A percentile compares a stretch with the other conserved stretches of the same genome.
Conservation (phyloP, 1,139 yeast species). For the Candida sp. region DNA sequence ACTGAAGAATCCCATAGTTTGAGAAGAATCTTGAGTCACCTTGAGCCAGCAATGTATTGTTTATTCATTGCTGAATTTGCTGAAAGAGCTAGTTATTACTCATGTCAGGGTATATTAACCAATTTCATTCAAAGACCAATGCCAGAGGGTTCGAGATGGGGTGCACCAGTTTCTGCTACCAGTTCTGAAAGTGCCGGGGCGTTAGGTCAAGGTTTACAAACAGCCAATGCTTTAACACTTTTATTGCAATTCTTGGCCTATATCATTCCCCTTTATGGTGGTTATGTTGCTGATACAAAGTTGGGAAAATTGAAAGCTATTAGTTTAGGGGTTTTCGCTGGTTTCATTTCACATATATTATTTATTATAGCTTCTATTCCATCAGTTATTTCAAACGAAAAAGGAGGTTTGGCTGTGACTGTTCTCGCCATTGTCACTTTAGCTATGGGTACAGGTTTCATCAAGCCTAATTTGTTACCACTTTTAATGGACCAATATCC, state of each 20-base stretch:
- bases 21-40: constrained; percentile 31
- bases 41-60: constrained; percentile 15
- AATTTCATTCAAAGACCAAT: constrained; percentile 46
- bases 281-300: constrained; percentile 39
- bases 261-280: constrained; percentile 41
- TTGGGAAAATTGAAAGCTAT: constrained; percentile 41
- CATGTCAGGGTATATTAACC: constrained; percentile 37
- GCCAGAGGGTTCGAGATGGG: constrained; percentile 46
- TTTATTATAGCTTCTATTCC: constrained; percentile 42
- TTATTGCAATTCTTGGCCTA: constrained; percentile 40
- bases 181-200: constrained; percentile 46
- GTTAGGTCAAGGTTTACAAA: constrained; percentile 32
- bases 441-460: constrained; percentile 46
- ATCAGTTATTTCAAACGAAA: constrained; percentile 27
- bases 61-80: constrained; percentile 40
- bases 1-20: constrained; percentile 43
- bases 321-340: constrained; percentile 37
- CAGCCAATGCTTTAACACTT: constrained; percentile 38
- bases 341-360: constrained; percentile 35
- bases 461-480: constrained; percentile 51
- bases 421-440: constrained; percentile 32
- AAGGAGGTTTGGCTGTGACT: constrained; percentile 31
- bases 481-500: constrained; percentile 49
- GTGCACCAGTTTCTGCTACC: constrained; percentile 37
- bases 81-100: constrained; percentile 46